Conservation (phyloP, 1,284 basidiomycete genomes). For the Marasmius oreades region DNA sequence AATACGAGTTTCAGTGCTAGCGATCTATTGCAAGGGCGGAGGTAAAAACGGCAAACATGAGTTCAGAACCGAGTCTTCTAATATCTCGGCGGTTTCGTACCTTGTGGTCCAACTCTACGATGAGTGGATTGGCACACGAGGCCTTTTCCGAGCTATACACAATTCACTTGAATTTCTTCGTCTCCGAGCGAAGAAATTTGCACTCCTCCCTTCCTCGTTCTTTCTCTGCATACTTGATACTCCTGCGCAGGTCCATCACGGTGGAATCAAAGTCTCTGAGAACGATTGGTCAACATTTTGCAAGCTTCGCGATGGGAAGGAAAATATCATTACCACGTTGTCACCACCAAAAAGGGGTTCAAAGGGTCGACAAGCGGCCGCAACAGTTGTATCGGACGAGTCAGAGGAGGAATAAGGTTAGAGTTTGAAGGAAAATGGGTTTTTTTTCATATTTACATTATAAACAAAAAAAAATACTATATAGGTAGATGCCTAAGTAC, state of each 20-base stretch:
- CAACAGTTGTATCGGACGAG: background rate
- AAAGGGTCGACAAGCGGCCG: background rate
- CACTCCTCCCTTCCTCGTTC: background rate
- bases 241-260: background rate
- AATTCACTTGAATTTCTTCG: background rate
- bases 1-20: background rate
- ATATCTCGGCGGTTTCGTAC: slow-evolving; percentile 15
- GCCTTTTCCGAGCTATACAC: background rate
- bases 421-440: background rate
- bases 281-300: background rate
- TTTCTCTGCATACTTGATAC: background rate
- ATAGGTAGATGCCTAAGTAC: background rate
- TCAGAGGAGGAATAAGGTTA: background rate
- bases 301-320: background rate
- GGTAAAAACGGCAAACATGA: slow-evolving; percentile 14
- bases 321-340: background rate
- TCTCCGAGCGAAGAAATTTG: background rate
- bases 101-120: slow-evolving; percentile 11
- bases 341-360: background rate
- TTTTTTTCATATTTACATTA: background rate
- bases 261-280: background rate
- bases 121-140: background rate
- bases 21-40: slow-evolving; percentile 4
- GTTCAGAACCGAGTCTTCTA: background rate
- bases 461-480: background rate